These are phyloP conservation scores for Combretum micranthum DNA, from an alignment of 345 rosid species.

Conservation along the genomic window DNA sequence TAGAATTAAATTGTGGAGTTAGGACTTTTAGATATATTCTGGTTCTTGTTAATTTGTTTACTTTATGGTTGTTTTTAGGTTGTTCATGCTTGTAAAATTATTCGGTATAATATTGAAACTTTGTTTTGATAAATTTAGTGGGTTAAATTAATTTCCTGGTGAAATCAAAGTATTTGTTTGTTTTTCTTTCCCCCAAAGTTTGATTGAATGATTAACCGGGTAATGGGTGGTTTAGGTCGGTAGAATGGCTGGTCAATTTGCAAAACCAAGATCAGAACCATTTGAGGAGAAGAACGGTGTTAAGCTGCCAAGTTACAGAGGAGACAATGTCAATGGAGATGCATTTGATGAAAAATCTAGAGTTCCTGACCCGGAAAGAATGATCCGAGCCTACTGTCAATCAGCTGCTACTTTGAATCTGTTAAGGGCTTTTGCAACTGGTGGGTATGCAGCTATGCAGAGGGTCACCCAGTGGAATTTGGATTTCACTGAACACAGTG, in stretches of 20 bases:
- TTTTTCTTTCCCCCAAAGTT: no score
- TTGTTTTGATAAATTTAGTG: no score
- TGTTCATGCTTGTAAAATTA: background rate
- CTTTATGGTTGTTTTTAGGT: background rate
- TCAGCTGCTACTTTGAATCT: constrained; percentile 77
- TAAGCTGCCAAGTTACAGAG: constrained; percentile 70
- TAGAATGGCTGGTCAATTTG: constrained; percentile 79
- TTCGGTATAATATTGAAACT: background rate
- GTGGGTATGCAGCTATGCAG: constrained; percentile 83
- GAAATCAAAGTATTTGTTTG: no score
- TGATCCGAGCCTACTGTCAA: constrained; percentile 71
- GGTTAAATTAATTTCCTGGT: no score
- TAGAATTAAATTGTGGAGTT: no score
- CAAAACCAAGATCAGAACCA: constrained; percentile 62
- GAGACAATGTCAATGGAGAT: constrained; percentile 68
- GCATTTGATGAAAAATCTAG: constrained; percentile 51
- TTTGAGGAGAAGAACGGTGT: constrained; percentile 61
- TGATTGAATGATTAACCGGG: background rate
- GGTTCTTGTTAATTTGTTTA: no score
- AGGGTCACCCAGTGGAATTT: constrained; percentile 78
- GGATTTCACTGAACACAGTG: constrained; percentile 59
- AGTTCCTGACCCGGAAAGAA: constrained; percentile 59
- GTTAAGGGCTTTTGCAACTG: constrained; percentile 72
- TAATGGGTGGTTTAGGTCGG: constrained; percentile 40
- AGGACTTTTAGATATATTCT: no score